phyloP scores from a whole-genome alignment of 2,329 filamentous ascomycete genomes.

The Gliomastix tumulicola region DNA sequence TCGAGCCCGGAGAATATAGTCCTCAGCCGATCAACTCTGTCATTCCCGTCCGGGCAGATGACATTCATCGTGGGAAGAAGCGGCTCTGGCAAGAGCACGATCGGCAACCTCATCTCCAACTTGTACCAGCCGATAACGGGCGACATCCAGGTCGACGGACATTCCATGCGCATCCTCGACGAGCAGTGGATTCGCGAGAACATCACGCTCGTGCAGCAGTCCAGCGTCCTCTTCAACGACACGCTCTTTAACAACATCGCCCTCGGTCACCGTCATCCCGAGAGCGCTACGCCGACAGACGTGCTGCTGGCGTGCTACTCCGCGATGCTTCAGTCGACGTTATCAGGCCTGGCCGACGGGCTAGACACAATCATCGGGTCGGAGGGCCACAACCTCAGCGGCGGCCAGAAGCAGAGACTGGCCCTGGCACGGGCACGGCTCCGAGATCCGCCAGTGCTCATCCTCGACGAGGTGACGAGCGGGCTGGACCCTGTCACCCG shows the following conservation, averaged over 20 bases:
- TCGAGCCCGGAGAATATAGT: conserved; percentile 54
- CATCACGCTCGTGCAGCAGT: conserved; percentile 76
- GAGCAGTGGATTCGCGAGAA: conserved; percentile 69
- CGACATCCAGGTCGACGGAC: conserved; percentile 61
- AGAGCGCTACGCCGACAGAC: conserved; percentile 40
- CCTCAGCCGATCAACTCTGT: conserved; percentile 56
- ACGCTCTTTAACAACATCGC: conserved; percentile 72
- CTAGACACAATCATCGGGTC: conserved; percentile 65
- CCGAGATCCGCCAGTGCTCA: conserved; percentile 70
- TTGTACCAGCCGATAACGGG: conserved; percentile 67
- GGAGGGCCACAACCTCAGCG: conserved; percentile 67
- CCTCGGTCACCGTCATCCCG: conserved; percentile 52
- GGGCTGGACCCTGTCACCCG: conserved; percentile 72
- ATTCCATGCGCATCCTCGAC: conserved; percentile 54
- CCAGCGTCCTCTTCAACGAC: conserved; percentile 74
- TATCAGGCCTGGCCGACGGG: conserved; percentile 61
- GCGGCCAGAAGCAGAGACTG: conserved; percentile 77
- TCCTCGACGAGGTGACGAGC: conserved; percentile 85
- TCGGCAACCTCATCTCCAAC: conserved; percentile 71
- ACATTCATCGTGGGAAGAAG: conserved; percentile 81
- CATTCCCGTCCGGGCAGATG: conserved; percentile 64
- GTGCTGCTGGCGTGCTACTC: conserved; percentile 57
- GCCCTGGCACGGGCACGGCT: conserved; percentile 73
- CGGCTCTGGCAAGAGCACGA: conserved; percentile 87
- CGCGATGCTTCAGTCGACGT: conserved; percentile 61